phyloP scores from a whole-genome alignment of 768 basidiomycete species.

The Phylloporus arenicola region DNA sequence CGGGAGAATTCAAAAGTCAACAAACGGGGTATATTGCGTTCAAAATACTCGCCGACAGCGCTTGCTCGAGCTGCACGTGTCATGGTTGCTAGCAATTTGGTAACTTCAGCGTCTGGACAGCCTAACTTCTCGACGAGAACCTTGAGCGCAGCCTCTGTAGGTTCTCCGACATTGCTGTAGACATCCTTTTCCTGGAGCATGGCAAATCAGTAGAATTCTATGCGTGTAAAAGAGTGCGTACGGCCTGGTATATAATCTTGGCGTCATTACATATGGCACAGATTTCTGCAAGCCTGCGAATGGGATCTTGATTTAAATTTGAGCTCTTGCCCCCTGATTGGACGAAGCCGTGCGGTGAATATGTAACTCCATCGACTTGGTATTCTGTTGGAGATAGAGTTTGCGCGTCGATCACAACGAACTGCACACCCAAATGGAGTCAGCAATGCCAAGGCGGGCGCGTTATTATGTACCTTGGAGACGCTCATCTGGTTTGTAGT shows the following conservation, averaged over 20 bases:
- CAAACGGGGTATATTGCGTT: constrained; percentile 67
- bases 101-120: constrained; percentile 54
- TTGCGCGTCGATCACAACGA: constrained; percentile 62
- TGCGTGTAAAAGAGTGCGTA: constrained; percentile 31
- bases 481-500: constrained; percentile 99
- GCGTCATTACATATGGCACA: constrained; percentile 93
- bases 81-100: constrained; percentile 53
- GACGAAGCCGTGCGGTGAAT: constrained; percentile 78
- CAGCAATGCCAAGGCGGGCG: constrained; percentile 1
- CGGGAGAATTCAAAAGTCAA: constrained; percentile 97
- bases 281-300: constrained; percentile 87
- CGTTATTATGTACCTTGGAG: constrained; percentile 47
- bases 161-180: constrained; percentile 88
- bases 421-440: constrained; percentile 40
- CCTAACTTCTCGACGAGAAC: constrained; percentile 94
- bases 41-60: constrained; percentile 82
- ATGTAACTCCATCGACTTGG: constrained; percentile 87
- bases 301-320: constrained; percentile 61
- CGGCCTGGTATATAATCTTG: constrained; percentile 77
- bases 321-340: constrained; percentile 56
- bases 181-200: constrained; percentile 61
- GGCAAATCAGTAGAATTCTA: constrained; percentile 1
- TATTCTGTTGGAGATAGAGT: constrained; percentile 57
- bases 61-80: constrained; percentile 61
- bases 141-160: constrained; percentile 94